Percentiles rank a stretch among this genome's conserved stretches.
phyloP scores from a whole-genome alignment of 1,139 yeast species.

The Taiozyma sp. region DNA sequence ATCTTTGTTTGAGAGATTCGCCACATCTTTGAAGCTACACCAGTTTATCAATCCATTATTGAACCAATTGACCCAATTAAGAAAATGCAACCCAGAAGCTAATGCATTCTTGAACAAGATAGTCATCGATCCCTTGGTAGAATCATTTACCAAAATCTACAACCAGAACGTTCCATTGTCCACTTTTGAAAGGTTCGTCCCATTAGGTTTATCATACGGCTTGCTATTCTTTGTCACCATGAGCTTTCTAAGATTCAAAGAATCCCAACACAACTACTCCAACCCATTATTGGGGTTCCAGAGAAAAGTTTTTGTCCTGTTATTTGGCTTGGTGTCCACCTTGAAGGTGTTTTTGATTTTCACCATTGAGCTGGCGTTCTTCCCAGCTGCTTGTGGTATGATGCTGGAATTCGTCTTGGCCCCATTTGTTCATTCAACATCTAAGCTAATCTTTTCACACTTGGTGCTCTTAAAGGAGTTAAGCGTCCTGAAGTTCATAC shows the following conservation, averaged over 20 bases:
- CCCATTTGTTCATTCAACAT: slow-evolving; percentile 38
- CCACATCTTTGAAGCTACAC: background rate
- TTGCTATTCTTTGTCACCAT: slow-evolving; percentile 29
- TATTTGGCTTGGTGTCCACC: slow-evolving; percentile 57
- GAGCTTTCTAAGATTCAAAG: slow-evolving; percentile 34
- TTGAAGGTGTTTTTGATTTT: slow-evolving; percentile 73
- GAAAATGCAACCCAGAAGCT: slow-evolving; percentile 1
- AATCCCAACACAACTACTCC: slow-evolving; percentile 26
- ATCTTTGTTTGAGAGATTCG: background rate
- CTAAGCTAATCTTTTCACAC: slow-evolving; percentile 27
- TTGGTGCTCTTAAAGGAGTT: slow-evolving; percentile 18
- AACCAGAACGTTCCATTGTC: slow-evolving; percentile 21
- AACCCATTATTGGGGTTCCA: slow-evolving; percentile 45
- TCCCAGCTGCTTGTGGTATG: slow-evolving; percentile 86
- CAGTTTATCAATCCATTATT: background rate
- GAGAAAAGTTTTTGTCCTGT: slow-evolving; percentile 44
- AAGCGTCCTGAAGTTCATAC: slow-evolving; percentile 22
- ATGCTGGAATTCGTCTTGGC: slow-evolving; percentile 66
- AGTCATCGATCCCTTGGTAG: slow-evolving; percentile 21
- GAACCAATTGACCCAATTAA: background rate
- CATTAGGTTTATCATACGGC: slow-evolving; percentile 34
- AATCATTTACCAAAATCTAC: slow-evolving; percentile 24
- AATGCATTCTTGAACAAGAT: slow-evolving; percentile 1
- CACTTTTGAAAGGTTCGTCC: slow-evolving; percentile 32
- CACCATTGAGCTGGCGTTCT: slow-evolving; percentile 72